Evolutionary conservation across 2,329 filamentous ascomycete genomes (phyloP).

Genomic region (Paraphoma sp.): DNA sequence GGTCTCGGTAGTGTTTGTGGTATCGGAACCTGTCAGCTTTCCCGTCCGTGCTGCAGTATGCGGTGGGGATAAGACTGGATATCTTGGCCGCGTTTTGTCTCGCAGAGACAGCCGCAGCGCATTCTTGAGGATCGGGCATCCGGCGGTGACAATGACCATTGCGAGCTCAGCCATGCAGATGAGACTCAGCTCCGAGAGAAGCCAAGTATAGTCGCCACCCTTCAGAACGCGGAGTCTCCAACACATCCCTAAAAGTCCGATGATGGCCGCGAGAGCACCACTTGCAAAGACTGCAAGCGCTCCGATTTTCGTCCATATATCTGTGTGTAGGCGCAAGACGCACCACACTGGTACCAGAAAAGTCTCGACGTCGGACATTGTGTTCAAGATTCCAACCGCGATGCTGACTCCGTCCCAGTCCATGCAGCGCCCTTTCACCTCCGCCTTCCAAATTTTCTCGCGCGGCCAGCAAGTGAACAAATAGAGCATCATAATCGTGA

Average conservation of each 20-base stretch:
- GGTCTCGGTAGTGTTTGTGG: no score
- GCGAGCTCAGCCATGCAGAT: not conserved
- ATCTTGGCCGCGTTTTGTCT: no score
- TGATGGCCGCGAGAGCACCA: no score
- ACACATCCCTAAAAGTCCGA: not conserved
- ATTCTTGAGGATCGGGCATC: not conserved
- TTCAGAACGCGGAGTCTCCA: not conserved
- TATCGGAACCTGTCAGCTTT: no score
- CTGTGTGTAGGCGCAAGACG: conserved; percentile 14
- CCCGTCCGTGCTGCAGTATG: no score
- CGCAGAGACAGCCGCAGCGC: not conserved
- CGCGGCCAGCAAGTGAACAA: conserved; percentile 17
- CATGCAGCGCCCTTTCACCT: conserved; percentile 9
- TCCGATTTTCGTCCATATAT: conserved; percentile 15
- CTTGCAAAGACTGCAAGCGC: not conserved
- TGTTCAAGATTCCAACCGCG: conserved; percentile 14
- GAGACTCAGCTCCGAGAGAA: not conserved
- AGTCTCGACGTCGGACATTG: conserved; percentile 19
- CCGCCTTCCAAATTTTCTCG: conserved; percentile 10
- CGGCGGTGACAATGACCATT: not conserved
- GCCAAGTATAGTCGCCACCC: not conserved
- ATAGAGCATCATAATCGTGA: conserved; percentile 13
- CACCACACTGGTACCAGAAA: conserved; percentile 18
- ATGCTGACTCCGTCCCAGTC: conserved; percentile 10
- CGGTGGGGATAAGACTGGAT: not conserved